Evolutionary conservation across 177 flowering plant genomes (phyloP), one percentile per base, ranked within the genome.

Genomic region (Vitis hybrid): DNA sequence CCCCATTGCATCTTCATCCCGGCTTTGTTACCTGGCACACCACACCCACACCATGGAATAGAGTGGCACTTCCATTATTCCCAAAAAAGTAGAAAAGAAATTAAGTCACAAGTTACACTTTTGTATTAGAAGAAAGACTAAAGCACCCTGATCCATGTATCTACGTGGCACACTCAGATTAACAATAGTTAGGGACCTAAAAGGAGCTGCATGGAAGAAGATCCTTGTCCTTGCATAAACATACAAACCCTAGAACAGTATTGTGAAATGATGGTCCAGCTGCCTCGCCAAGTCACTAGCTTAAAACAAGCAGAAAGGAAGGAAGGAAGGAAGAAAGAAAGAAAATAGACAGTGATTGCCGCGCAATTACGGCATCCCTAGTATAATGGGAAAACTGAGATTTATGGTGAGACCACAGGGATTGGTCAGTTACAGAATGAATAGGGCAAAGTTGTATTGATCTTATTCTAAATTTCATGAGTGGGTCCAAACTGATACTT

Each of bases 401-500:
- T 39, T 39, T 39, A 39, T 39, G 45, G 8, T 39, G 45, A 39
- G 45, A 39, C 30, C 30, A 26, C 30, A 26, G 30, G 30, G 30
- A 39, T 4, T 39, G 45, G 45, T 5, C 8, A 39, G 45, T 39
- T 39, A 39, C 6, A 39, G 45, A 39, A 39, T 39, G 45, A 39
- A 39, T 39, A 39, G 6, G 45, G 45, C 45, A 39, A 39, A 39
- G 45, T 39, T 39, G 45, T 39, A 39, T 6, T 6, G 45, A 39
- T 39, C 45, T 39, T 39, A 39, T 6, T 65, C 49, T 65, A 23
- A 52, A 65, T 23, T 51, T 26, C 21, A 9, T 23, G 2, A 2
- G 72, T 64, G 75, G 80, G 80, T 70, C 80, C 77, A 55, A 65
- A 13, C 0, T 67, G 77, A 58, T 63, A 59, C 75, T 67, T n/a